Conservation (phyloP, 2,329 filamentous ascomycete genomes). For the Domatiomyces catenatus region DNA sequence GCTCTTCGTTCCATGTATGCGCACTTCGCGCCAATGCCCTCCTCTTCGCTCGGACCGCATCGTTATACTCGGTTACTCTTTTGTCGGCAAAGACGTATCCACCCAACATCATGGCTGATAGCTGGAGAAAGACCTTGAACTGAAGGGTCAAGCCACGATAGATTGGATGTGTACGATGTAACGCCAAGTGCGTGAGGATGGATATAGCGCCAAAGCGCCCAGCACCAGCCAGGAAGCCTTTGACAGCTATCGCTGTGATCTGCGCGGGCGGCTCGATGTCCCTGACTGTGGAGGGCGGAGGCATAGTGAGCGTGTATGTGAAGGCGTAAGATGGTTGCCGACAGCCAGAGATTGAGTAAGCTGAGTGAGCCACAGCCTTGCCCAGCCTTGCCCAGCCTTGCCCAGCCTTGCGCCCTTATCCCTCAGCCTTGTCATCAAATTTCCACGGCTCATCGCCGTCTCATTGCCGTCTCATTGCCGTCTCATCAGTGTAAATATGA, state of each 20-base stretch:
- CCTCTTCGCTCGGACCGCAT: constrained; percentile 26
- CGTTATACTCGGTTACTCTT: constrained; percentile 31
- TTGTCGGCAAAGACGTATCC: constrained; percentile 35
- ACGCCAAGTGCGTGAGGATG: constrained; percentile 31
- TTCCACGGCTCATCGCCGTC: too few species aligned
- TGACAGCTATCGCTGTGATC: constrained; percentile 26
- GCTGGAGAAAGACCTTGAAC: constrained; percentile 35
- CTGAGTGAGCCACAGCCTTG: too few species aligned
- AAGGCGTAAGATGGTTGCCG: neutral
- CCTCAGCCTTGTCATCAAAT: too few species aligned
- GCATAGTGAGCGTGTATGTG: constrained; percentile 20
- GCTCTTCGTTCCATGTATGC: constrained; percentile 17
- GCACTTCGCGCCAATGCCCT: constrained; percentile 20
- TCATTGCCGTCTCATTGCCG: too few species aligned
- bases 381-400: neutral
- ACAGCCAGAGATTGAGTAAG: too few species aligned
- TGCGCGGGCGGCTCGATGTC: constrained; percentile 29
- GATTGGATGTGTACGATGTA: constrained; percentile 26
- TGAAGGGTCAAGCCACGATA: constrained; percentile 35
- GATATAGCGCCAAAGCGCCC: constrained; percentile 32
- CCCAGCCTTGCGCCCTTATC: too few species aligned
- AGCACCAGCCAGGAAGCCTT: constrained; percentile 30
- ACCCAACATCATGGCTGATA: constrained; percentile 33
- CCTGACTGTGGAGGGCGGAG: constrained; percentile 26
- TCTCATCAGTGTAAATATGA: neutral